These are phyloP conservation scores for Pyracantha coccinea DNA, from an alignment of 331 rosid species.

Conservation along the genomic window DNA sequence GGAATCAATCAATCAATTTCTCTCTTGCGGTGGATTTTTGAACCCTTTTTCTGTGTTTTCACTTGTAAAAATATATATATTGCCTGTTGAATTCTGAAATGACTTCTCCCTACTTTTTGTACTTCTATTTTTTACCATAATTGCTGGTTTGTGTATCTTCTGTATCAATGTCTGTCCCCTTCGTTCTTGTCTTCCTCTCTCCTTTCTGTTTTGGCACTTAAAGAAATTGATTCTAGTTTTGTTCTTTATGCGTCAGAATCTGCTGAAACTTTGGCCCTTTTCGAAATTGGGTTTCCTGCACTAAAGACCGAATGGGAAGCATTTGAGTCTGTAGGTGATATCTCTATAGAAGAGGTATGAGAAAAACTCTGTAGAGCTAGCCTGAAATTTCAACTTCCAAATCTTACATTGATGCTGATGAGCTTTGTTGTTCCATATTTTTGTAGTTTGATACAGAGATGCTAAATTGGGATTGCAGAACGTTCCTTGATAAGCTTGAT, in stretches of 20 bases:
- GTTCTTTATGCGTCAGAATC: constrained; percentile 23
- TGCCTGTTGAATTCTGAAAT: neutral
- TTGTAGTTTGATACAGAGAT: constrained; percentile 54
- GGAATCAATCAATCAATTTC: neutral
- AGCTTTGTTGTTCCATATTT: neutral
- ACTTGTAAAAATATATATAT: neutral
- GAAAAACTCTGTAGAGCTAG: neutral
- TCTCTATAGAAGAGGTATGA: constrained; percentile 51
- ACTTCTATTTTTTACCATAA: neutral
- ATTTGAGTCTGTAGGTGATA: constrained; percentile 32
- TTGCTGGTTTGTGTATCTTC: neutral
- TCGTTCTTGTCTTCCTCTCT: neutral
- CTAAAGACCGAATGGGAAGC: constrained; percentile 74
- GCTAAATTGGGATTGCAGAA: constrained; percentile 63
- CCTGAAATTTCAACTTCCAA: neutral
- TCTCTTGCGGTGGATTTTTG: neutral
- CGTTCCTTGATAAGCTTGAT: constrained; percentile 43
- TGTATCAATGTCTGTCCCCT: neutral
- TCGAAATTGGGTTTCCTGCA: constrained; percentile 48
- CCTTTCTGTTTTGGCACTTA: neutral
- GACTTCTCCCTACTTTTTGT: neutral
- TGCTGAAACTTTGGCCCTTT: constrained; percentile 31
- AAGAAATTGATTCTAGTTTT: constrained; percentile 1
- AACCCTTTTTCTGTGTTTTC: neutral
- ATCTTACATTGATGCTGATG: constrained; percentile 1